A percentile compares a stretch with the other conserved stretches of the same genome.
Conservation (phyloP, 164 flowering plant genomes). For the Pachysandra terminalis region DNA sequence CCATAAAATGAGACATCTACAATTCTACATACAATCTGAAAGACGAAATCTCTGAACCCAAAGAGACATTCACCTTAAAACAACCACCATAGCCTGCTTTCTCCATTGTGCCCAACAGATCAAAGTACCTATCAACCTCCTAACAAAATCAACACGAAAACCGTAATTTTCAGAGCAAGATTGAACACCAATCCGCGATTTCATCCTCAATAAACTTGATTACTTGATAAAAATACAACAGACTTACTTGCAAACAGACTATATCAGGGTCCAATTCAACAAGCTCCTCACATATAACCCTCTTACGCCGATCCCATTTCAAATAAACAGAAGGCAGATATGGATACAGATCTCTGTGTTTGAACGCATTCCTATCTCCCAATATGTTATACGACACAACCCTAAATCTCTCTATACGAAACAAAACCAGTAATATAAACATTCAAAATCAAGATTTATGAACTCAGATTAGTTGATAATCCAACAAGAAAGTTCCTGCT, state of each 20-base stretch:
- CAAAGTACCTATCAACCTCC: slow-evolving; percentile 62
- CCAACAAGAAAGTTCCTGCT: not conserved
- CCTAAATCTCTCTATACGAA: slow-evolving; percentile 32
- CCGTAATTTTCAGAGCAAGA: not conserved
- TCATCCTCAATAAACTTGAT: not conserved
- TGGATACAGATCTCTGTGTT: slow-evolving; percentile 41
- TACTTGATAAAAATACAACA: not conserved
- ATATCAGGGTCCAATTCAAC: slow-evolving; percentile 43
- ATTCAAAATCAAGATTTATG: not conserved
- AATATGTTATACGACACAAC: slow-evolving; percentile 56
- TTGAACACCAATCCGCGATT: not conserved
- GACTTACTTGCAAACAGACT: slow-evolving; percentile 50
- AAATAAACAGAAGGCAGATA: slow-evolving; percentile 33
- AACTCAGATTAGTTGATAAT: not conserved
- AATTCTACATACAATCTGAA: too few relatives aligned
- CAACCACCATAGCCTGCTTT: slow-evolving; percentile 48
- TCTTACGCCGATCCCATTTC: slow-evolving; percentile 42
- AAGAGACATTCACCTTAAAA: slow-evolving; percentile 37
- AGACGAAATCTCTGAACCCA: too few relatives aligned
- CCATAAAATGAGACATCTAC: not conserved
- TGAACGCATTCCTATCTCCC: slow-evolving; percentile 44
- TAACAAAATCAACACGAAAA: slow-evolving; percentile 14
- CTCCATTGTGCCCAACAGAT: slow-evolving; percentile 31
- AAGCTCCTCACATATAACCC: slow-evolving; percentile 43
- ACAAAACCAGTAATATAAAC: too few relatives aligned